Evolutionary conservation across 768 basidiomycete genomes (phyloP).

Genomic region (Lactarius sanguifluus): DNA sequence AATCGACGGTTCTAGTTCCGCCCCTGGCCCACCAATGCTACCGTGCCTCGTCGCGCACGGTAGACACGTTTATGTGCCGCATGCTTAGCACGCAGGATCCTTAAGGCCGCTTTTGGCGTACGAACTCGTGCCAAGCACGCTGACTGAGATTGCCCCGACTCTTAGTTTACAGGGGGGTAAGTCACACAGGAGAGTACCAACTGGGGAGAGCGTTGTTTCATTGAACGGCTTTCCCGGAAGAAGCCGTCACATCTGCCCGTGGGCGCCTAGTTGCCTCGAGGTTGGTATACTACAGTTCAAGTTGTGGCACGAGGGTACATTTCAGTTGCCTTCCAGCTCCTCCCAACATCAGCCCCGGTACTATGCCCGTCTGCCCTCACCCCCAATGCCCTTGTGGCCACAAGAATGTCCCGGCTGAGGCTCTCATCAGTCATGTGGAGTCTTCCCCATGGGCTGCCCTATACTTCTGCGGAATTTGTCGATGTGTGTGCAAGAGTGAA

Average conservation of each 20-base stretch:
- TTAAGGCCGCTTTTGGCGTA: constrained; percentile 14
- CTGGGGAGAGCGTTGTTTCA: constrained; percentile 1
- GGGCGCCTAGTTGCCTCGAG: constrained; percentile 24
- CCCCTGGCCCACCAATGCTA: not conserved
- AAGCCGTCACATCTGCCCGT: constrained; percentile 13
- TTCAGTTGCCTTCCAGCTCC: not conserved
- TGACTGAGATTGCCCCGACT: not conserved
- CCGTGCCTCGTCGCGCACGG: not conserved
- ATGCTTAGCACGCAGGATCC: constrained; percentile 17
- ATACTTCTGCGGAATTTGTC: constrained; percentile 27
- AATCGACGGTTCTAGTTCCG: not conserved
- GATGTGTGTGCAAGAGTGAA: constrained; percentile 27
- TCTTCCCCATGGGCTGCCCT: constrained; percentile 24
- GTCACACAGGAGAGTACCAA: not conserved
- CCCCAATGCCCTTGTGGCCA: constrained; percentile 26
- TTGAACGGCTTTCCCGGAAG: constrained; percentile 18
- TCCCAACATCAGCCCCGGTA: constrained; percentile 4
- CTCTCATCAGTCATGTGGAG: constrained; percentile 22
- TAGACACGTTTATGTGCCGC: not conserved
- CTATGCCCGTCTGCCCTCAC: constrained; percentile 29
- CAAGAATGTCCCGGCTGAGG: constrained; percentile 14
- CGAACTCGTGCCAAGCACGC: not conserved
- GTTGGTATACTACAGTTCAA: not conserved
- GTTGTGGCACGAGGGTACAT: constrained; percentile 9
- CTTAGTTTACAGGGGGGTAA: not conserved